Evolutionary conservation across 805 yeast genomes (phyloP), one percentile per base, ranked within the genome.

Genomic region (Suhomyces sp.): DNA sequence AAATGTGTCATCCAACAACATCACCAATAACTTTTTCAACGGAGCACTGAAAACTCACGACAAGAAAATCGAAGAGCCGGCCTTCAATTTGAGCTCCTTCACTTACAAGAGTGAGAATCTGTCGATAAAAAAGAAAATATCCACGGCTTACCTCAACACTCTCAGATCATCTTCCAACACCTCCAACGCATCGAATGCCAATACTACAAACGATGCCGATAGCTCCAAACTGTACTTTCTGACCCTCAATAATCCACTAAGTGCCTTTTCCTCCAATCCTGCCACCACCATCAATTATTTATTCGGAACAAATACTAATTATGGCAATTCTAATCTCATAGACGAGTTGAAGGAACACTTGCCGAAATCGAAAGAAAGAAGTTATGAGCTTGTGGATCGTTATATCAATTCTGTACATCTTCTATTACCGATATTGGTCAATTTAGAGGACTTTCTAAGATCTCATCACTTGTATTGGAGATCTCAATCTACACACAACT

Each of bases 331-430:
- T 6, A 58, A 66, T 46, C 57, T 74, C 8, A 55, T 70, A 15
- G 67, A 62, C 24, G 77, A 74, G 53, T 62, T 82, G 12, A 58
- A 68, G n/a, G 63, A 68, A 7, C 77, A 74, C 52, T 57, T 82
- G 12, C 86, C 86, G 1, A 61, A 52, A 12, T 60, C 76, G 0
- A 71, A 66, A 44, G 75, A 71, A 46, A 68, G 78, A 37, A 75
- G 83, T 0, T 76, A 68, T 57, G 80, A 76, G 50, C 65, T 82
- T 41, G 65, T 81, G 2, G 73, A 75, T 33, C 66, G 84, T 24
- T 82, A 78, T 56, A 61, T 77, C 9, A 75, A 73, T 46, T 78
- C 84, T 0, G 82, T 82, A 12, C 86, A 82, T 58, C 78, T 81
- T 6, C 67, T 82, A n/a, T 61, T 82, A 8, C 86, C 87, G 0